Base-by-base conservation (phyloP, 805 yeast species). In the Wickerhamiella galacta region DNA sequence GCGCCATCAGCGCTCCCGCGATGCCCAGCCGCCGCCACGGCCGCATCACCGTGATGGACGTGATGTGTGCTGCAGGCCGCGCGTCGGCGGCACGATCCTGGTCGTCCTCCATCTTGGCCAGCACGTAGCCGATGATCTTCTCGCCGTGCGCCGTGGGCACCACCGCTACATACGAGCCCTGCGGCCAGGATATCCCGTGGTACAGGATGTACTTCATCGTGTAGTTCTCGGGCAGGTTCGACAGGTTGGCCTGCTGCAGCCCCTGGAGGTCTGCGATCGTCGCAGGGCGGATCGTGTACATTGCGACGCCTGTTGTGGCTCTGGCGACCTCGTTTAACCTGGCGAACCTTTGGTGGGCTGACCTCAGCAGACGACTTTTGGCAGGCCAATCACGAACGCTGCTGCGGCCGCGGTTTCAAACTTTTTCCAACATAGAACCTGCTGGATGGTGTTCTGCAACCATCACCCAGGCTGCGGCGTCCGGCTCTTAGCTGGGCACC, bases 61-160 rank as follows among this genome's bases (percentile, higher is more conserved):
- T 90, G 44, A 90, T 75, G 59, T 90, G 98, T 1, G 96, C 98
- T 48, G 81, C 87, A 12, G 44, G 39, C 16, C 33, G 29, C 10
- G 39, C 36, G 15, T 33, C 42, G 4, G 32, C 25, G 8, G 28
- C n/a, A 17, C 36, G 33, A 12, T 44, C 48, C 31, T 44, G 45
- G 48, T 83, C 94, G 53, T 85, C 95, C 47, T 90, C 95, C 93
- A 90, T 80, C 55, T 90, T 90, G 1, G 93, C 93, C 42, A 90
- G 61, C 4, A 82, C 96, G 50, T 90, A 90, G 4, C 96, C 98
- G n/a, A 90, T 93, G 21, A 90, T 67, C 45, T 80, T 76, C 51
- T 80, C 93, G 8, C 64, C 70, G 41, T 70, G 77, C 18, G 75
- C 70, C 2, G 90, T 75, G 1, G 87, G 39, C 35, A 45, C 48